Percentiles rank a stretch among this genome's conserved stretches.
Evolutionary conservation across 768 basidiomycete genomes (phyloP).

Genomic region (Podaxis sp.): DNA sequence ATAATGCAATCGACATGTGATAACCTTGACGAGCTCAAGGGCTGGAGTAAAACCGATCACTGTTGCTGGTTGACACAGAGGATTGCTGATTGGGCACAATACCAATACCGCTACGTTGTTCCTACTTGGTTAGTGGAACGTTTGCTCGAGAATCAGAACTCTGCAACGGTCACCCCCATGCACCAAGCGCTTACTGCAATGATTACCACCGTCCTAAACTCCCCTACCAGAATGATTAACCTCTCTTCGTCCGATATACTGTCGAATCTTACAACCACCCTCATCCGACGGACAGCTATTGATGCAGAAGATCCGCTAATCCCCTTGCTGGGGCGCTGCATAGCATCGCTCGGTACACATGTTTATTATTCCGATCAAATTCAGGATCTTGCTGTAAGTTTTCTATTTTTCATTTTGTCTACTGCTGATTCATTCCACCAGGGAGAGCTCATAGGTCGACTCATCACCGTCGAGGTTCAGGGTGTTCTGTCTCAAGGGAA

Average conservation of each 20-base stretch:
- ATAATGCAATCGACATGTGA: slow-evolving; percentile 75
- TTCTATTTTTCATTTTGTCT: not conserved
- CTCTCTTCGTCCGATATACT: slow-evolving; percentile 89
- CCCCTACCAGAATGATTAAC: slow-evolving; percentile 81
- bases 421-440: slow-evolving; percentile 21
- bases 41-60: slow-evolving; percentile 69
- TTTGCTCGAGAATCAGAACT: slow-evolving; percentile 63
- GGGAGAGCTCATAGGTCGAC: slow-evolving; percentile 77
- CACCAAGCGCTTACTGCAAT: slow-evolving; percentile 70
- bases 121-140: slow-evolving; percentile 83
- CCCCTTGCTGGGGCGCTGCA: slow-evolving; percentile 67
- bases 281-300: slow-evolving; percentile 67
- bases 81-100: slow-evolving; percentile 84
- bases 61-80: slow-evolving; percentile 83
- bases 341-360: slow-evolving; percentile 83
- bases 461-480: slow-evolving; percentile 69
- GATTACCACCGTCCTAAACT: slow-evolving; percentile 82
- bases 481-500: slow-evolving; percentile 46
- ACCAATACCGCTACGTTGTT: slow-evolving; percentile 90
- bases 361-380: slow-evolving; percentile 97
- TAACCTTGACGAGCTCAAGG: slow-evolving; percentile 56
- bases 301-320: slow-evolving; percentile 66
- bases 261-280: slow-evolving; percentile 70
- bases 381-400: slow-evolving; percentile 75
- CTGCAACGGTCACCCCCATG: slow-evolving; percentile 41